Evolutionary conservation across 2,329 filamentous ascomycete genomes (phyloP).

Genomic region (Penicillium sp.): DNA sequence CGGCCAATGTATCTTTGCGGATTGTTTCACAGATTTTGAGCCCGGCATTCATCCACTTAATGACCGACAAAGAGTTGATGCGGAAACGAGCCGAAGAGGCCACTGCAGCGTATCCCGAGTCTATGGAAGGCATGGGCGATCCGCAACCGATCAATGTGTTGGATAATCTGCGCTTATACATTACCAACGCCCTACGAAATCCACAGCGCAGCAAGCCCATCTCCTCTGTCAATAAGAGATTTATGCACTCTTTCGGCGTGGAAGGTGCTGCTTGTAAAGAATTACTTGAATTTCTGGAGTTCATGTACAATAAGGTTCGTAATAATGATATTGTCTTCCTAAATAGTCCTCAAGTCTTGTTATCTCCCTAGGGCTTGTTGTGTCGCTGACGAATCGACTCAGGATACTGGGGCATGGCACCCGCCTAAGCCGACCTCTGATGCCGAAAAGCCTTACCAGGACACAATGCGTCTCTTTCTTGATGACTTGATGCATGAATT

Average conservation of each 20-base stretch:
- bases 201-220: constrained; percentile 54
- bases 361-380: neutral
- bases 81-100: constrained; percentile 54
- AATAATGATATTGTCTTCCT: neutral
- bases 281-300: constrained; percentile 59
- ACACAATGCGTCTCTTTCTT: constrained; percentile 48
- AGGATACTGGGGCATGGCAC: constrained; percentile 44
- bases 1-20: constrained; percentile 52
- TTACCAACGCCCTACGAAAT: constrained; percentile 57
- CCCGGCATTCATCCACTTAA: constrained; percentile 47
- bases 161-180: constrained; percentile 57
- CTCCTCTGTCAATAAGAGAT: constrained; percentile 61
- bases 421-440: constrained; percentile 40
- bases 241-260: constrained; percentile 60
- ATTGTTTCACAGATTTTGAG: constrained; percentile 54
- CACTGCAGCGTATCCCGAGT: constrained; percentile 51
- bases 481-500: constrained; percentile 63
- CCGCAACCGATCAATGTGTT: constrained; percentile 56
- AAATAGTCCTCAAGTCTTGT: neutral
- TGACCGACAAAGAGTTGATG: constrained; percentile 56
- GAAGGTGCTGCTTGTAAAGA: constrained; percentile 54
- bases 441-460: constrained; percentile 39
- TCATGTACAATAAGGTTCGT: constrained; percentile 48
- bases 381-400: constrained; percentile 1
- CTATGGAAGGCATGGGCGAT: constrained; percentile 52